Evolutionary conservation across 768 basidiomycete genomes (phyloP), one percentile per base, ranked within the genome.

Genomic region (Podaxis sp.): DNA sequence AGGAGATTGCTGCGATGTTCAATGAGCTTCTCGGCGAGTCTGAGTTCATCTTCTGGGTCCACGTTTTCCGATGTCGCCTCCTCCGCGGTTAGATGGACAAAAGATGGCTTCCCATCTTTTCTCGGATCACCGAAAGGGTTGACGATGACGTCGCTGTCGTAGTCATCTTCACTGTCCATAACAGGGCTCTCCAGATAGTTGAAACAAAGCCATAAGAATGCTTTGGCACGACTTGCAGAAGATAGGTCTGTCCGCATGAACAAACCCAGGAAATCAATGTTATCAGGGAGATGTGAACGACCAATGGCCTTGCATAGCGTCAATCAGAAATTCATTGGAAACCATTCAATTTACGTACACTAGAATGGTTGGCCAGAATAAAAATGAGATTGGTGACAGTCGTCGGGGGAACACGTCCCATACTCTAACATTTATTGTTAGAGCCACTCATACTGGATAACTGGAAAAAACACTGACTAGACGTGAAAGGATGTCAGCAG

Each of bases 191-290:
- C 90, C 64, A 91, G 80, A 70, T 91, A 91, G 69, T 89, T 85
- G 75, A 85, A 94, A 69, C 94, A 82, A 59, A 95, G 80, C 89
- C 91, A 94, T 29, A 96, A 82, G 73, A 96, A 94, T 2, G 89
- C 90, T 49, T 77, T 81, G 6, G 91, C 92, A 49, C 94, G 89
- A 56, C 88, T 86, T 5, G 75, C 71, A 1, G 93, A 93, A 7
- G 91, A 87, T 49, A 93, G 80, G 66, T 90, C 85, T 9, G 72
- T 72, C 25, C 91, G 89, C 55, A 91, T 79, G 75, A 96, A 96
- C 60, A 96, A 76, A 75, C 95, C 93, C 27, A 89, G 79, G 64
- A 95, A 90, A 67, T 91, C 89, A 43, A 89, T 65, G 33, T 82
- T 82, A n/a, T 84, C 79, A 46, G 89, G 83, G 67, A 94, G 91